phyloP scores from a whole-genome alignment of 306 rosid species.

The Quercus glauca region DNA sequence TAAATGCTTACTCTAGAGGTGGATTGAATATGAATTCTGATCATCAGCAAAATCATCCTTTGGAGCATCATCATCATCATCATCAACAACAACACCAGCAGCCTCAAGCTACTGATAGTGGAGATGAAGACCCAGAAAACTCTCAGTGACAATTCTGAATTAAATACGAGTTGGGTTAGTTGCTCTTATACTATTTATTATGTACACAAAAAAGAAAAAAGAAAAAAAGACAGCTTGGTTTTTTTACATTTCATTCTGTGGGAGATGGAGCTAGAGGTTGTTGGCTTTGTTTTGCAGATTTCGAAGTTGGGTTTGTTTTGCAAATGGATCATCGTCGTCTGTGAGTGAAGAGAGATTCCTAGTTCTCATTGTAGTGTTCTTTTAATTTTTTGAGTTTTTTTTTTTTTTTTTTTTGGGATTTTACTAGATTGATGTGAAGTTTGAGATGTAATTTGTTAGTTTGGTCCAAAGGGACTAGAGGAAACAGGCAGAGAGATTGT shows the following conservation, averaged over 20 bases:
- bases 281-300: conserved; percentile 50
- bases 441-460: conserved; percentile 40
- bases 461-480: conserved; percentile 71
- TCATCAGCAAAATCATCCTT: conserved; percentile 41
- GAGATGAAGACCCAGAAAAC: conserved; percentile 63
- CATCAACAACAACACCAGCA: conserved; percentile 39
- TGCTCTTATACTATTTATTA: conserved; percentile 8
- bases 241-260: conserved; percentile 20
- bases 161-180: conserved; percentile 46
- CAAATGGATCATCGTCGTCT: conserved; percentile 23
- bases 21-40: conserved; percentile 63
- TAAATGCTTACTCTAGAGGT: conserved; percentile 72
- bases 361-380: conserved; percentile 16
- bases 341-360: conserved; percentile 20
- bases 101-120: conserved; percentile 50
- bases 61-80: conserved; percentile 49
- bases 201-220: not conserved
- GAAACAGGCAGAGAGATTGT: conserved; percentile 57
- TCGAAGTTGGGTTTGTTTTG: conserved; percentile 35
- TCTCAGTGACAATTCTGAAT: conserved; percentile 45
- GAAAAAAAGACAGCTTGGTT: not conserved
- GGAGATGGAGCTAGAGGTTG: conserved; percentile 21
- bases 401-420: not conserved
- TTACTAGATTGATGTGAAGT: conserved; percentile 35
- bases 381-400: conserved; percentile 3